Evolutionary conservation across 495 filamentous ascomycete genomes (phyloP), one percentile per base, ranked within the genome.

Genomic region (Aspergillus haitiensis): DNA sequence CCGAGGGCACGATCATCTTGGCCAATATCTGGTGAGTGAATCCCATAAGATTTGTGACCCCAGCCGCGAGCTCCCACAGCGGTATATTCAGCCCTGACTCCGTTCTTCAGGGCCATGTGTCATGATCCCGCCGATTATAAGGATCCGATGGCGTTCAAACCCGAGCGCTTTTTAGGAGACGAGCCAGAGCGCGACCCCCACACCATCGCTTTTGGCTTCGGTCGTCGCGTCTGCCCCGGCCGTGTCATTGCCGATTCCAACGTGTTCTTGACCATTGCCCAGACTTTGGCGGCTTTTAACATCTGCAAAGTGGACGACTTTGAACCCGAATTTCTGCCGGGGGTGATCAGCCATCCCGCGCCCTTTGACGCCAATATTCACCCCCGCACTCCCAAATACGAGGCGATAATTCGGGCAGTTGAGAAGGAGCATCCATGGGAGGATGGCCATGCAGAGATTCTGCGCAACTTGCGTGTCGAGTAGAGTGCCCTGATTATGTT

Each of bases 21-120:
- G 66, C 74, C 12, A 82, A 81, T 49, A 75, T 78, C 48, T 83
- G 81, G 80, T 75, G 1, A 7, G 55, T 60, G n/a, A n/a, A n/a
- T n/a, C n/a, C n/a, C n/a, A n/a, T n/a, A n/a, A n/a, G n/a, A n/a
- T n/a, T n/a, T n/a, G n/a, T n/a, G n/a, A n/a, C n/a, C n/a, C 44
- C 44, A n/a, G 13, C 9, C 4, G 9, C 44, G 6, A 5, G 16
- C 15, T 2, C 44, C 12, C 12, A 7, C 44, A 16, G n/a, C n/a
- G 7, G 18, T 18, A 15, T 47, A 0, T 18, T 7, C 21, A 6
- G 15, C 4, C 4, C 7, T 47, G 9, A 47, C 9, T 18, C 21
- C 21, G n/a, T 5, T 47, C 8, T 15, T 15, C n/a, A 72, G 74
- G 71, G 59, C 42, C 10, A 73, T 75, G 52, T 61, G 64, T 11